Base-by-base conservation (phyloP, 2,329 filamentous ascomycete genomes). In the Venturia aucupariae region DNA sequence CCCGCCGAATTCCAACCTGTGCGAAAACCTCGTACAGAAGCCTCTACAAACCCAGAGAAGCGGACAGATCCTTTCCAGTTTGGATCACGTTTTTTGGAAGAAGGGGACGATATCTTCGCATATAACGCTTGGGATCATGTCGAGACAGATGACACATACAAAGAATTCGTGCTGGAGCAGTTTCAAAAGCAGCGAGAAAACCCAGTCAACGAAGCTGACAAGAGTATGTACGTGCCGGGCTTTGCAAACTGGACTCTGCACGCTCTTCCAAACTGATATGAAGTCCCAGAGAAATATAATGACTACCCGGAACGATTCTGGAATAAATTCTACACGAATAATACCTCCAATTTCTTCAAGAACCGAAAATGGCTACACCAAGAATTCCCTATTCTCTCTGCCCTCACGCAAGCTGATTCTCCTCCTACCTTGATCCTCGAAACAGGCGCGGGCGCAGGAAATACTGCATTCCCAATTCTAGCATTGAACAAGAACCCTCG, bases 81-180 rank as follows among this genome's bases (percentile, higher is more conserved):
- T 75, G 94, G 94, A 67, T 94, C 90, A 60, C 90, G 93, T 66
- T 90, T 84, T 72, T 85, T 99, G 62, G 86, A 89, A 71, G 83
- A 93, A 75, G 85, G 86, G 72, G 92, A 96, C 78, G 84, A 97
- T 74, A 90, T 96, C 71, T 99, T 93, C 78, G 89, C 95, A 75
- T 96, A 94, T 84, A 99, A 99, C 76, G 94, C 94, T 44, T 99
- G 94, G 94, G 94, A 99, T 75, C 93, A 99, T 75, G 94, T 97
- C 73, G 88, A 93, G 77, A 92, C 92, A 74, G 93, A 97, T 78
- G 86, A 90, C 70, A 83, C 87, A 48, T 97, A 96, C 81, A 87
- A 88, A 72, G 85, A 89, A 72, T 96, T 94, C 76, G 88, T 92
- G 66, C 86, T 92, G 76, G 78, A 86, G 72, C 94, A 97, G 78